A percentile compares a stretch with the other conserved stretches of the same genome.
Conservation (phyloP, 768 basidiomycete genomes). For the Cystobasidiopsis lactophilus region DNA sequence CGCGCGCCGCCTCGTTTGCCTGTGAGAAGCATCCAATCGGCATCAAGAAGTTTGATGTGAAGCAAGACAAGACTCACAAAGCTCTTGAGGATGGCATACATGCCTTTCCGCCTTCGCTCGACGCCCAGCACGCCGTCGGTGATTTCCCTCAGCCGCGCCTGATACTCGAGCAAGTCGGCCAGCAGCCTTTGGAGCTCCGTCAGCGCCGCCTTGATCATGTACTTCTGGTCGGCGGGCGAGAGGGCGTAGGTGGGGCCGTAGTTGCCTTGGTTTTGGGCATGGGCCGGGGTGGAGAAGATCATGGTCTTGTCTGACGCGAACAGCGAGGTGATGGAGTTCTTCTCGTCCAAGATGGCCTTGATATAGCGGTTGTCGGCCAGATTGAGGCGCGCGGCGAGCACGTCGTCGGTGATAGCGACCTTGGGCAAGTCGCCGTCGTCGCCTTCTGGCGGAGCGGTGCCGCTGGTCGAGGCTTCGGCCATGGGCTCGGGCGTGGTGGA, state of each 20-base stretch:
- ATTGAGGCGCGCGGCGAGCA: not conserved
- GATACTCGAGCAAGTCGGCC: slow-evolving; percentile 20
- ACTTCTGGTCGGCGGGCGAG: slow-evolving; percentile 3
- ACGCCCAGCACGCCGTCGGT: slow-evolving; percentile 18
- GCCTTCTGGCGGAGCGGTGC: too few species aligned
- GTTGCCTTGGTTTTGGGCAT: not conserved
- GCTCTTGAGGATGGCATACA: slow-evolving; percentile 14
- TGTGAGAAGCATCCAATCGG: too few species aligned
- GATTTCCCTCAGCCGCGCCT: slow-evolving; percentile 17
- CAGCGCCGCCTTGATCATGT: slow-evolving; percentile 16
- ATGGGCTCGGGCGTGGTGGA: too few species aligned
- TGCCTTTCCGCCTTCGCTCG: slow-evolving; percentile 19
- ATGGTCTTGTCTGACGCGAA: not conserved
- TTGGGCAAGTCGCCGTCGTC: too few species aligned
- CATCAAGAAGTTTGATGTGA: not conserved
- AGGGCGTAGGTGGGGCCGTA: not conserved
- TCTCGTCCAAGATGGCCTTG: not conserved
- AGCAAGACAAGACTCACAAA: slow-evolving; percentile 4
- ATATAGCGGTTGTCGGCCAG: not conserved
- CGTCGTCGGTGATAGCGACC: too few species aligned
- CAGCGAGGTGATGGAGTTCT: not conserved
- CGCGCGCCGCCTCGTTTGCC: too few species aligned
- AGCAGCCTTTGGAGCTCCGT: slow-evolving; percentile 19
- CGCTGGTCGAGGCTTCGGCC: too few species aligned
- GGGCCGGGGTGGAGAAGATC: too few species aligned